Conservation (phyloP, 1,139 yeast species). For the Entelexis sorbosivorans region DNA sequence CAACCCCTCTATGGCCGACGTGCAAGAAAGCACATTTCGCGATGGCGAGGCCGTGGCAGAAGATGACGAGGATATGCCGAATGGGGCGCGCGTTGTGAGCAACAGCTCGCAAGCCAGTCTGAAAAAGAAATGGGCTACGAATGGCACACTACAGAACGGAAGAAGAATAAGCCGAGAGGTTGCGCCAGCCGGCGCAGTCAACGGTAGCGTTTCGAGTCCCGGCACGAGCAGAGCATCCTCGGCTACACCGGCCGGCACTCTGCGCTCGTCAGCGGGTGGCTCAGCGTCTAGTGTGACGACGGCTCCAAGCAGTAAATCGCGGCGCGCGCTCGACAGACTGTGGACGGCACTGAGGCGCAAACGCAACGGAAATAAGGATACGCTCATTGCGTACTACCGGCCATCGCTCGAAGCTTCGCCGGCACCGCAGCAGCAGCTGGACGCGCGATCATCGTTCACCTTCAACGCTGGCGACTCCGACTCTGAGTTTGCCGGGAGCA, state of each 20-base stretch:
- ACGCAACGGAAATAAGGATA: constrained; percentile 1
- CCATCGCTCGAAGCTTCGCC: neutral
- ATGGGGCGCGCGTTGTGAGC: too few relatives aligned
- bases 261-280: neutral
- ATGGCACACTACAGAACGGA: too few relatives aligned
- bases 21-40: neutral
- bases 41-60: neutral
- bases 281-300: neutral
- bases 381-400: constrained; percentile 13
- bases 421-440: neutral
- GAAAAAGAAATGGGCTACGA: too few relatives aligned
- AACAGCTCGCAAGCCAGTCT: too few relatives aligned
- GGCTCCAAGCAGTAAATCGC: constrained; percentile 3
- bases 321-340: constrained; percentile 6
- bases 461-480: too few relatives aligned
- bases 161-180: too few relatives aligned
- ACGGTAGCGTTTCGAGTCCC: neutral
- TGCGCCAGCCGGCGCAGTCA: neutral
- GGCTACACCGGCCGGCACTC: neutral
- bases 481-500: neutral
- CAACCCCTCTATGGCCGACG: neutral
- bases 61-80: neutral
- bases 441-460: neutral
- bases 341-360: constrained; percentile 9
- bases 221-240: neutral